Evolutionary conservation across 108 stramenopile species (phyloP).

Genomic region (Nannochloropsis granulata): DNA sequence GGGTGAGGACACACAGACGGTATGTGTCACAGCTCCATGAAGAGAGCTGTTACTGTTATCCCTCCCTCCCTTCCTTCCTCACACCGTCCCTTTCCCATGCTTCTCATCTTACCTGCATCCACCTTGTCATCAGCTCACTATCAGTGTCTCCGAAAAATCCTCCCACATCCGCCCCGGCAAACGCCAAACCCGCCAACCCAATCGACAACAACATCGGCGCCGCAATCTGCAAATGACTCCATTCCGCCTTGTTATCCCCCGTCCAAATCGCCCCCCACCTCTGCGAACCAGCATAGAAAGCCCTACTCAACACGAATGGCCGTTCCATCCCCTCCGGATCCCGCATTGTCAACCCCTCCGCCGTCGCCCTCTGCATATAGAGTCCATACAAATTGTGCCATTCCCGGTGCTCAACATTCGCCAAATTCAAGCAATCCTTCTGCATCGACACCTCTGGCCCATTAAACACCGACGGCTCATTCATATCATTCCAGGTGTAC

Average conservation of each 20-base stretch:
- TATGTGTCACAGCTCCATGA: too few relatives aligned
- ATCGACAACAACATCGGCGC: slow-evolving; percentile 88
- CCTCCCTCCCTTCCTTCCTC: too few relatives aligned
- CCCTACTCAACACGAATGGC: slow-evolving; percentile 85
- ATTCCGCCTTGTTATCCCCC: slow-evolving; percentile 91
- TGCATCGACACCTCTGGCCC: slow-evolving; percentile 96
- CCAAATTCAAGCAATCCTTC: slow-evolving; percentile 67
- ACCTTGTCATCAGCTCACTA: slow-evolving; percentile 89
- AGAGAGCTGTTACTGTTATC: too few relatives aligned
- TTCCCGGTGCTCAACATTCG: slow-evolving; percentile 88
- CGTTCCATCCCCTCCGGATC: slow-evolving; percentile 44
- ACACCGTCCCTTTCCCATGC: too few relatives aligned
- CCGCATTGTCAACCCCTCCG: slow-evolving; percentile 66
- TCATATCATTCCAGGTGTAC: slow-evolving; percentile 98
- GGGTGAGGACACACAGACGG: too few relatives aligned
- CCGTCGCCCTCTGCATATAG: slow-evolving; percentile 90
- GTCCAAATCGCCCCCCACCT: slow-evolving; percentile 95
- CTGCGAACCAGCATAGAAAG: slow-evolving; percentile 94
- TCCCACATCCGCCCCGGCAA: slow-evolving; percentile 98
- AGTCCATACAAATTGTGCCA: slow-evolving; percentile 99
- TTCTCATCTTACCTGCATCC: slow-evolving; percentile 47
- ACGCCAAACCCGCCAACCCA: slow-evolving; percentile 74
- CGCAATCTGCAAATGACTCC: slow-evolving; percentile 80
- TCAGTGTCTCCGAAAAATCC: slow-evolving; percentile 94
- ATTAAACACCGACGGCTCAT: slow-evolving; percentile 98